phyloP scores from a whole-genome alignment of 1,284 basidiomycete species.

The Phellinidium pouzarii region DNA sequence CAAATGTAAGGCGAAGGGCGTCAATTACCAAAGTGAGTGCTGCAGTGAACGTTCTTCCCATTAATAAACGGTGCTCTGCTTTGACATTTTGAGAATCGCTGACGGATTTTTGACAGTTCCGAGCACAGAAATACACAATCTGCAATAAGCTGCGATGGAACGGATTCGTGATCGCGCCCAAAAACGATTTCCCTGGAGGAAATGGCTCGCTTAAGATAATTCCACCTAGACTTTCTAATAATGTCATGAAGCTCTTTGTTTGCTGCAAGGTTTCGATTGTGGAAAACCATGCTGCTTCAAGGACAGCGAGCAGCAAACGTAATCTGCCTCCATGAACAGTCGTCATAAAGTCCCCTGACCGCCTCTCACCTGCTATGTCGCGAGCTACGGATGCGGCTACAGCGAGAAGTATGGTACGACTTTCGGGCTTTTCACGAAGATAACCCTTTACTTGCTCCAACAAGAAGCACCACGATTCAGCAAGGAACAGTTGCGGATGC shows the following conservation, averaged over 20 bases:
- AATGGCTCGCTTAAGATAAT: conserved; percentile 73
- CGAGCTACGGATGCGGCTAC: conserved; percentile 60
- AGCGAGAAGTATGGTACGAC: conserved; percentile 51
- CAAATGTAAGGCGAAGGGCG: conserved; percentile 62
- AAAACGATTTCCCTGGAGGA: conserved; percentile 68
- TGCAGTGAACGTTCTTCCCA: conserved; percentile 55
- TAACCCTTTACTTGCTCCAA: conserved; percentile 61
- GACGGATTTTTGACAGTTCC: conserved; percentile 49
- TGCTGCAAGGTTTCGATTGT: conserved; percentile 50
- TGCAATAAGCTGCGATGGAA: conserved; percentile 82
- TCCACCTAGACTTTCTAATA: conserved; percentile 54
- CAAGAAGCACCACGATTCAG: conserved; percentile 75
- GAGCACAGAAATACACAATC: conserved; percentile 70
- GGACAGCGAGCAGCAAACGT: conserved; percentile 63
- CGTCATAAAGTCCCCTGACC: conserved; percentile 80
- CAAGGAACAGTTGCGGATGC: conserved; percentile 69
- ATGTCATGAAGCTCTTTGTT: conserved; percentile 51
- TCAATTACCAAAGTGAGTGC: conserved; percentile 62
- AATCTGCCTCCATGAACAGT: conserved; percentile 75
- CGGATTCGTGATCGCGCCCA: conserved; percentile 55
- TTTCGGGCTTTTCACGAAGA: conserved; percentile 48
- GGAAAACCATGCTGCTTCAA: conserved; percentile 77
- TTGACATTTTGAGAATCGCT: conserved; percentile 43
- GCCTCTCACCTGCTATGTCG: conserved; percentile 61
- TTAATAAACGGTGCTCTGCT: conserved; percentile 52